Percentiles rank a stretch among this genome's conserved stretches.
Conservation (phyloP, 495 filamentous ascomycete genomes). For the Penicillium maclennaniae region DNA sequence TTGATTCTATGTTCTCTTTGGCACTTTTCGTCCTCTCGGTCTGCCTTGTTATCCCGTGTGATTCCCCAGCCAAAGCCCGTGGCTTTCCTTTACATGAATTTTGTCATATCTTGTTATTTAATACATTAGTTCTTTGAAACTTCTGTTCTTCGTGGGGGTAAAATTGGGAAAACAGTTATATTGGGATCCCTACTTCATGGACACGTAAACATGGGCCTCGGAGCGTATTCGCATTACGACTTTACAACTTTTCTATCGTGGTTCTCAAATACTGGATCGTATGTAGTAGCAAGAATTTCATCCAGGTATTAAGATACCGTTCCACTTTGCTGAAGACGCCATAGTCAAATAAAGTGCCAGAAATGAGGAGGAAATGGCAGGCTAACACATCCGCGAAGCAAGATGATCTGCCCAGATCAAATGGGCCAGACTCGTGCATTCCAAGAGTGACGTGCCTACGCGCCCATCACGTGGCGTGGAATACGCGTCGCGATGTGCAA, state of each 20-base stretch:
- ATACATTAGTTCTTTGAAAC: conserved; percentile 7
- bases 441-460: conserved; percentile 9
- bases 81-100: not conserved
- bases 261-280: too few relatives aligned
- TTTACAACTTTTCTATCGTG: too few relatives aligned
- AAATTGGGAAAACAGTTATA: not conserved
- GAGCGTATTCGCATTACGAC: too few relatives aligned
- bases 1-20: conserved; percentile 9
- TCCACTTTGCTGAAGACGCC: too few relatives aligned
- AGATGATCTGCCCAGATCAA: not conserved
- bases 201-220: not conserved
- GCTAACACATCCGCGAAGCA: too few relatives aligned
- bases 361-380: too few relatives aligned
- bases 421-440: not conserved
- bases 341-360: too few relatives aligned
- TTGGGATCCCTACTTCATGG: not conserved
- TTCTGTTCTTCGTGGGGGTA: not conserved
- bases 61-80: conserved; percentile 23
- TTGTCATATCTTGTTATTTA: conserved; percentile 15
- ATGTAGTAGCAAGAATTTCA: too few relatives aligned
- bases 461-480: conserved; percentile 17
- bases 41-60: conserved; percentile 6
- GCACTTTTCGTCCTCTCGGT: not conserved
- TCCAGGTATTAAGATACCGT: too few relatives aligned
- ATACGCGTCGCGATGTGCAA: conserved; percentile 17